Percentiles rank a stretch among this genome's conserved stretches.
Evolutionary conservation across 2,329 filamentous ascomycete genomes (phyloP).

Genomic region (Colletotrichum scovillei): DNA sequence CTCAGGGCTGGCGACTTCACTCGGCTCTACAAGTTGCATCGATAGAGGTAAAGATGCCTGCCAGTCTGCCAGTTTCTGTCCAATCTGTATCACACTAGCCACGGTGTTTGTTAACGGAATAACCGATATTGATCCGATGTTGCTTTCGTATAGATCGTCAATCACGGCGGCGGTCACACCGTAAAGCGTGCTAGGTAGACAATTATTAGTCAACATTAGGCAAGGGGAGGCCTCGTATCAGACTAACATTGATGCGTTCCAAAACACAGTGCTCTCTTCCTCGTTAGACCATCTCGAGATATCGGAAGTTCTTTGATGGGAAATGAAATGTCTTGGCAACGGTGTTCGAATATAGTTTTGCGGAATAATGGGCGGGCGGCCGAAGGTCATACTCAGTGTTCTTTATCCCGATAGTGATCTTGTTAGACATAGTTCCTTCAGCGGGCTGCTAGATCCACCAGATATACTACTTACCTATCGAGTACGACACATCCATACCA

Average conservation of each 20-base stretch:
- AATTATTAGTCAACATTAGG: background rate
- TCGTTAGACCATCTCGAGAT: constrained; percentile 20
- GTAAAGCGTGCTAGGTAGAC: constrained; percentile 44
- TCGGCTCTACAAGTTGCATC: constrained; percentile 40
- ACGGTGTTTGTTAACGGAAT: constrained; percentile 42
- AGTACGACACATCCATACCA: constrained; percentile 63
- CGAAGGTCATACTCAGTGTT: constrained; percentile 63
- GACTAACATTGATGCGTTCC: constrained; percentile 47
- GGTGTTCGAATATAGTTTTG: constrained; percentile 53
- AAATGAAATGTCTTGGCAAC: constrained; percentile 44
- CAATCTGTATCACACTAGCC: constrained; percentile 49
- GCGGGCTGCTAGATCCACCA: no score
- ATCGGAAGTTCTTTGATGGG: background rate
- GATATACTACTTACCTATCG: constrained; percentile 48
- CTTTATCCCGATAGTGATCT: constrained; percentile 37
- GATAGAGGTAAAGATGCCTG: constrained; percentile 44
- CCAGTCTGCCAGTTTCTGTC: constrained; percentile 53
- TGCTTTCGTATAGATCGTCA: constrained; percentile 55
- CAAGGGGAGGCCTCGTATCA: background rate
- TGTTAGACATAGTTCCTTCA: no score
- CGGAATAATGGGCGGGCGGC: constrained; percentile 58
- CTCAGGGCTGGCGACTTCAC: constrained; percentile 38
- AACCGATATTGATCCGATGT: constrained; percentile 49
- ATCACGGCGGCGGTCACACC: constrained; percentile 49
- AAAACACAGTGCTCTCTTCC: constrained; percentile 41